phyloP scores from a whole-genome alignment of 1,284 basidiomycete genomes.

The Ganoderma resinaceum region DNA sequence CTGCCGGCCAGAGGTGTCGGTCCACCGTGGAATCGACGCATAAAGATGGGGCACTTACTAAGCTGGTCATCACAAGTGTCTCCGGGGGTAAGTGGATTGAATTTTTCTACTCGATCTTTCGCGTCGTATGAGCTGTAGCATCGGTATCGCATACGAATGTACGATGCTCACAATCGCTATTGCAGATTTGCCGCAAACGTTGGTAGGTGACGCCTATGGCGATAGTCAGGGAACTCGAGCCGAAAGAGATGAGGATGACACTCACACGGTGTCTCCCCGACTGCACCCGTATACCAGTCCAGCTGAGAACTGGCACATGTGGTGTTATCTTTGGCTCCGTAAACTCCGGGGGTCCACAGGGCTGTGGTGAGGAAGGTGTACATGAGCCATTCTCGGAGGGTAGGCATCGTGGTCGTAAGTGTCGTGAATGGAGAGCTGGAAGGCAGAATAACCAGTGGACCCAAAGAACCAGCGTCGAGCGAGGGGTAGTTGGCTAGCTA shows the following conservation, averaged over 20 bases:
- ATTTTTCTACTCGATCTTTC: slow-evolving; percentile 22
- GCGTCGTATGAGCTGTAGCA: neutral
- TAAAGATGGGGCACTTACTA: slow-evolving; percentile 14
- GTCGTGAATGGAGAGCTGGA: neutral
- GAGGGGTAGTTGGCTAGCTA: neutral
- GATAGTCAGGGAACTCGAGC: neutral
- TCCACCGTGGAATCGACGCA: neutral
- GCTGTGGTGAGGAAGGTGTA: neutral
- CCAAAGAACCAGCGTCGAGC: neutral
- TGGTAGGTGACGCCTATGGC: slow-evolving; percentile 30
- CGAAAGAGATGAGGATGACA: neutral
- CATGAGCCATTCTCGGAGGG: neutral
- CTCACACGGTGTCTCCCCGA: slow-evolving; percentile 28
- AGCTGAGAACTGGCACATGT: slow-evolving; percentile 19
- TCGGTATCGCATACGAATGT: neutral
- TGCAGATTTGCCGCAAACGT: slow-evolving; percentile 29
- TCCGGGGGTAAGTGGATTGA: slow-evolving; percentile 23
- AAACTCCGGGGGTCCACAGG: neutral
- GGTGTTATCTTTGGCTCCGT: slow-evolving; percentile 10
- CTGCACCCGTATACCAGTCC: slow-evolving; percentile 26
- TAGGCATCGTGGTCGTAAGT: neutral
- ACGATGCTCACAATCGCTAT: slow-evolving; percentile 26
- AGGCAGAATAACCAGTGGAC: neutral
- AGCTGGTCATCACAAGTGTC: slow-evolving; percentile 30
- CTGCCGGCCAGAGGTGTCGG: slow-evolving; percentile 5